These are phyloP conservation scores for Macrophomina tecta DNA, from an alignment of 2,329 filamentous ascomycete genomes.

Conservation along the genomic window DNA sequence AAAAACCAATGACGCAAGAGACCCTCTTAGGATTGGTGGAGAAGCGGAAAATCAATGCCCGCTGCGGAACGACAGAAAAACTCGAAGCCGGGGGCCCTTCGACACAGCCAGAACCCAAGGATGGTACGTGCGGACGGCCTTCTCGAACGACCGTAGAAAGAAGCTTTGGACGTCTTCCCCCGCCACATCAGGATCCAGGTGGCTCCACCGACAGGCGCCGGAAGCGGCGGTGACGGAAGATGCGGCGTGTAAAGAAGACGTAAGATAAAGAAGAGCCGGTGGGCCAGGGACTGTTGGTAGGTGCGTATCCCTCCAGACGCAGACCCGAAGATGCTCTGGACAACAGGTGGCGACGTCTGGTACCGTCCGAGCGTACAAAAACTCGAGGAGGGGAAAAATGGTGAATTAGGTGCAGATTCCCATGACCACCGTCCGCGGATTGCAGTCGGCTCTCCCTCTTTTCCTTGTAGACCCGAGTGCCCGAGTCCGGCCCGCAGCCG, in stretches of 20 bases:
- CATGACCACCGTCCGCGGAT: not conserved
- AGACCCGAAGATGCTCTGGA: not conserved
- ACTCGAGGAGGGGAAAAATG: not conserved
- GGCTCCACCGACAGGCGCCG: conserved; percentile 7
- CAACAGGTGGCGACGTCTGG: not conserved
- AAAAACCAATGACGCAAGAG: not conserved
- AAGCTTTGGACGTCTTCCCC: not conserved
- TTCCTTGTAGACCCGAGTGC: not conserved
- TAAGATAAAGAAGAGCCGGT: not conserved
- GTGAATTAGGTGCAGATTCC: not conserved
- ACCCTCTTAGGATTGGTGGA: not conserved
- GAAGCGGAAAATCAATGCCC: not conserved
- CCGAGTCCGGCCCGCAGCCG: conserved; percentile 21
- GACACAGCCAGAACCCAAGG: too few species aligned
- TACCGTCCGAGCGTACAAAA: not conserved
- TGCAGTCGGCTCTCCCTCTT: not conserved
- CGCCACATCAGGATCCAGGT: not conserved
- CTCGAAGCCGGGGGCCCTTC: not conserved
- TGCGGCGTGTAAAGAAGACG: not conserved
- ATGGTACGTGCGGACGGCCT: conserved; percentile 12
- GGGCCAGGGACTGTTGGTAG: not conserved
- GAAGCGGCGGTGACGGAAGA: conserved; percentile 15
- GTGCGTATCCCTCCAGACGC: not conserved
- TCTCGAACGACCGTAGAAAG: conserved; percentile 18
- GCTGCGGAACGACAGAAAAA: not conserved